phyloP scores from a whole-genome alignment of 2,329 filamentous ascomycete genomes.

The Claviceps maximensis region DNA sequence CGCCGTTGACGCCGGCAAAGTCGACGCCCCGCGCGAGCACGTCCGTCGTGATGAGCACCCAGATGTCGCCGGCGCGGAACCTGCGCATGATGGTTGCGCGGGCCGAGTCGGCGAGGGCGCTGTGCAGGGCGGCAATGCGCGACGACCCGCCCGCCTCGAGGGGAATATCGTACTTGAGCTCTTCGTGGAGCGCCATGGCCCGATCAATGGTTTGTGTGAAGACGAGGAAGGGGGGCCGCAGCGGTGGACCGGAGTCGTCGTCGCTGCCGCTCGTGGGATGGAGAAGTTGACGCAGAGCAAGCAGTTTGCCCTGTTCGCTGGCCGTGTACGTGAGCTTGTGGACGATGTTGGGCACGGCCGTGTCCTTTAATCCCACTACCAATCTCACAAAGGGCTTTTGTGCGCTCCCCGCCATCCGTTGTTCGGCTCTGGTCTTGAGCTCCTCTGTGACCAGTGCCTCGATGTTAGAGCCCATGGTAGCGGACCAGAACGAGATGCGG shows the following conservation, averaged over 20 bases:
- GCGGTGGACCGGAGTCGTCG: constrained; percentile 39
- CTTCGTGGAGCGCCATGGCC: constrained; percentile 73
- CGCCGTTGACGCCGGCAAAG: constrained; percentile 87
- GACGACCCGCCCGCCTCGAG: constrained; percentile 71
- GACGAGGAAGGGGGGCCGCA: constrained; percentile 82
- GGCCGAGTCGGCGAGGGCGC: constrained; percentile 62
- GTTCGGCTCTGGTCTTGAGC: constrained; percentile 39
- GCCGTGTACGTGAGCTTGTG: constrained; percentile 86
- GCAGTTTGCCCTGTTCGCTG: constrained; percentile 84
- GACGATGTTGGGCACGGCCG: constrained; percentile 79
- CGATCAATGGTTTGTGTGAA: constrained; percentile 94
- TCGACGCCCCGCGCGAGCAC: constrained; percentile 85
- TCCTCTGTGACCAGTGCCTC: constrained; percentile 65
- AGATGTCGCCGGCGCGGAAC: constrained; percentile 85
- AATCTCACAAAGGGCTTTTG: constrained; percentile 57
- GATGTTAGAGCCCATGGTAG: constrained; percentile 90
- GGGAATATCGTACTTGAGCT: constrained; percentile 90
- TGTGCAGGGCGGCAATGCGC: constrained; percentile 82
- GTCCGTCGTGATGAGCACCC: constrained; percentile 94
- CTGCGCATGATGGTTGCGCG: constrained; percentile 74
- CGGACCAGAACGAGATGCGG: constrained; percentile 78
- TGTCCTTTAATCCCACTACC: constrained; percentile 93
- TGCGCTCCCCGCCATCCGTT: constrained; percentile 21
- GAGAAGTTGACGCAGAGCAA: constrained; percentile 78
- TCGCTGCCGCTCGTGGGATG: constrained; percentile 49